These are phyloP conservation scores for Metschnikowia chrysomelidarum DNA, from an alignment of 805 yeast genomes.

Conservation along the genomic window DNA sequence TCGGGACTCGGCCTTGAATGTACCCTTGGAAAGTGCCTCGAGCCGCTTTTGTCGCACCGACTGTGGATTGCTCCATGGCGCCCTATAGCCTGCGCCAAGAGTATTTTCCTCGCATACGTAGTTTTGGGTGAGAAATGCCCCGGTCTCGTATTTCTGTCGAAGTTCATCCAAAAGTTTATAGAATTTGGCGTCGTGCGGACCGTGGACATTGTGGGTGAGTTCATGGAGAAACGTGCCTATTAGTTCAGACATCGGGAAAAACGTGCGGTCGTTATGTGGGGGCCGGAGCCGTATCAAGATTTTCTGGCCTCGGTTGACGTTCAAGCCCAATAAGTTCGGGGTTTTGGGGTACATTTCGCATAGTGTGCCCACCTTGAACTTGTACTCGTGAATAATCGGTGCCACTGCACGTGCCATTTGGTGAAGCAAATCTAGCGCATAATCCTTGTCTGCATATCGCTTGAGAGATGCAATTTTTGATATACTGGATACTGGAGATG, in stretches of 20 bases:
- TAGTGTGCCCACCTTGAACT: slow-evolving; percentile 62
- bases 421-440: slow-evolving; percentile 53
- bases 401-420: slow-evolving; percentile 69
- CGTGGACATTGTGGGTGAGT: slow-evolving; percentile 72
- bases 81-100: slow-evolving; percentile 37
- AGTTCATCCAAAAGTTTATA: slow-evolving; percentile 64
- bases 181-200: slow-evolving; percentile 77
- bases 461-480: slow-evolving; percentile 38
- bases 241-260: slow-evolving; percentile 62
- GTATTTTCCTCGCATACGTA: slow-evolving; percentile 48
- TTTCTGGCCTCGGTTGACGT: slow-evolving; percentile 74
- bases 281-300: slow-evolving; percentile 70
- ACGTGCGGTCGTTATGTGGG: slow-evolving; percentile 48
- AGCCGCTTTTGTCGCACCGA: slow-evolving; percentile 37
- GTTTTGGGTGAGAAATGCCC: slow-evolving; percentile 44
- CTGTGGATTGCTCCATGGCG: slow-evolving; percentile 13
- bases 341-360: slow-evolving; percentile 82
- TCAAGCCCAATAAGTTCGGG: slow-evolving; percentile 67
- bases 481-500: slow-evolving; percentile 38
- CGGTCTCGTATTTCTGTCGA: slow-evolving; percentile 47
- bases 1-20: slow-evolving; percentile 39
- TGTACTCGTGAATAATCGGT: slow-evolving; percentile 70
- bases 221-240: slow-evolving; percentile 89
- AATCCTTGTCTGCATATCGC: slow-evolving; percentile 34
- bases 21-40: slow-evolving; percentile 39